These are phyloP conservation scores for Alnus rubra DNA, from an alignment of 306 rosid species.

Conservation along the genomic window DNA sequence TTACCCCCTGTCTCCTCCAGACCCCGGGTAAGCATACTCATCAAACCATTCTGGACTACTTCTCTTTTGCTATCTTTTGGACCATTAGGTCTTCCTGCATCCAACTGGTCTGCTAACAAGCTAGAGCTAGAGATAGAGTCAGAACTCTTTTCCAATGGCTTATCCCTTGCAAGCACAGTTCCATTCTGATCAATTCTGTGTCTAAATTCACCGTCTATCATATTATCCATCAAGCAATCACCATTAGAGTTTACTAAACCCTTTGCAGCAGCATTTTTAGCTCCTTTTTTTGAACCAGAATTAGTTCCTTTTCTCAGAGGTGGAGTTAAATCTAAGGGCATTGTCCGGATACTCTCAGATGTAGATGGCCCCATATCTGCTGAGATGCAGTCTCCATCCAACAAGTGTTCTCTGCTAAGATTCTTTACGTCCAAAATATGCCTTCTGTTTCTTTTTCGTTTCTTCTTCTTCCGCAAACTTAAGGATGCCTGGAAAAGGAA, in stretches of 20 bases:
- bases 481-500: constrained; percentile 40
- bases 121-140: constrained; percentile 7
- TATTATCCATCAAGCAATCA: constrained; percentile 27
- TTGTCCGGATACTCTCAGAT: constrained; percentile 33
- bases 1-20: constrained; percentile 70
- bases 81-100: constrained; percentile 24
- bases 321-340: constrained; percentile 18
- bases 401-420: constrained; percentile 27
- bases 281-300: constrained; percentile 28
- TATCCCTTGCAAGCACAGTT: constrained; percentile 47
- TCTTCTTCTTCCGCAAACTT: constrained; percentile 50
- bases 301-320: constrained; percentile 37
- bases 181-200: constrained; percentile 39
- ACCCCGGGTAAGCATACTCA: constrained; percentile 44
- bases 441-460: constrained; percentile 51
- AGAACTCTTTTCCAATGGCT: constrained; percentile 31
- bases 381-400: constrained; percentile 26
- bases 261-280: constrained; percentile 22
- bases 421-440: constrained; percentile 21
- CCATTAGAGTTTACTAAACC: constrained; percentile 14
- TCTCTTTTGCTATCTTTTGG: constrained; percentile 35
- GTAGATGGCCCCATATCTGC: constrained; percentile 65
- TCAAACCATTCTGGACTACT: constrained; percentile 38
- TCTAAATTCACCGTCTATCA: constrained; percentile 38
- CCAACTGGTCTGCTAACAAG: constrained; percentile 28